Evolutionary conservation across 768 basidiomycete genomes (phyloP).

Genomic region (Kwoniella bestiolae): DNA sequence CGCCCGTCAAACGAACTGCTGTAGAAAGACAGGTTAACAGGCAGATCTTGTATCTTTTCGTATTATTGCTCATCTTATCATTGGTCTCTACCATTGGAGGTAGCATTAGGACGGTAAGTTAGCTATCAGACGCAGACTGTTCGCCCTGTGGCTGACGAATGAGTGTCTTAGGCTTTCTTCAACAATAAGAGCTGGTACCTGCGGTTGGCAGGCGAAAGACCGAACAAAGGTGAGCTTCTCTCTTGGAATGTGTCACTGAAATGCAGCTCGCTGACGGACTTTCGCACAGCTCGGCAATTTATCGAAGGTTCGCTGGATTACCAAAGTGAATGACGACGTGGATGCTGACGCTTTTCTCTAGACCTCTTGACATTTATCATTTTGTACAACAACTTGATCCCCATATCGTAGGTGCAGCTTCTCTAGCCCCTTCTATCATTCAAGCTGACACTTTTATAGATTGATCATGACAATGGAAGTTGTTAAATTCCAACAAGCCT

Average conservation of each 20-base stretch:
- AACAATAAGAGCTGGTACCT: conserved; percentile 26
- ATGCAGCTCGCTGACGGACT: not conserved
- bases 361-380: conserved; percentile 99
- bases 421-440: not conserved
- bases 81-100: conserved; percentile 90
- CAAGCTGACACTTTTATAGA: conserved; percentile 32
- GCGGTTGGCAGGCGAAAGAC: conserved; percentile 61
- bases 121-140: not conserved
- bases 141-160: not conserved
- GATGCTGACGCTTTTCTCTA: conserved; percentile 50
- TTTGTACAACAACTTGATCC: conserved; percentile 97
- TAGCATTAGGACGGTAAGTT: conserved; percentile 69
- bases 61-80: conserved; percentile 81
- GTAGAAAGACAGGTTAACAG: conserved; percentile 95
- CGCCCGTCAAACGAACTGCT: conserved; percentile 94
- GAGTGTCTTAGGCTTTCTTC: conserved; percentile 16
- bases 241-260: not conserved
- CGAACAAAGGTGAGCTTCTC: conserved; percentile 62
- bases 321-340: not conserved
- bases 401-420: conserved; percentile 72
- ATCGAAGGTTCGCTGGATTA: conserved; percentile 22
- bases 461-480: conserved; percentile 99
- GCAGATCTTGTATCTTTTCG: conserved; percentile 94
- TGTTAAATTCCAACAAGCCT: conserved; percentile 97
- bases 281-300: conserved; percentile 23